Evolutionary conservation across 2,329 filamentous ascomycete genomes (phyloP), one percentile per base, ranked within the genome.

Genomic region (Truncatella angustata): DNA sequence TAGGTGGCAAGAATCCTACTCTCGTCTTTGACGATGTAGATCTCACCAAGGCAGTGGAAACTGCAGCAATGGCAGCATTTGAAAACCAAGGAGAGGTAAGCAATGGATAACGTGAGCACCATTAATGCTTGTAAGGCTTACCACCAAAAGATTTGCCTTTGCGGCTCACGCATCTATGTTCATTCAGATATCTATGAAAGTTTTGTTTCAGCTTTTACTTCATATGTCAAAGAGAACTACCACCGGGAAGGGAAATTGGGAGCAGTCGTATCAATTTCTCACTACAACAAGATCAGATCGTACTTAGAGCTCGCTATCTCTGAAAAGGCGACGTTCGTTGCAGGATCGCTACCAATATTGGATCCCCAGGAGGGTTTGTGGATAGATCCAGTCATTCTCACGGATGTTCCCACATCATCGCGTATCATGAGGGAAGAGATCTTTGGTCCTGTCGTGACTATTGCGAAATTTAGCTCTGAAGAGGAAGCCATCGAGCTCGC

Each of bases 21-120:
- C 59, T 82, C 14, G 73, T 81, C 10, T 81, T 81, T 55, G 72
- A 74, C 5, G 79, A 81, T 57, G 76, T 77, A 7, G 73, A 78
- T 46, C 57, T 78, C 20, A 75, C 78, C n/a, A 75, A 77, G 58
- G 76, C 79, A 7, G 79, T 86, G 44, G 81, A 84, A 57, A 58
- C 61, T 6, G 63, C 63, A 1, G 63, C 62, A 12, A 59, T 50
- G 34, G 64, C 61, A 0, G 60, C 63, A 0, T 69, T 69, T 42
- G 64, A 68, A 40, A 70, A 69, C 46, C 63, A 68, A 45, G 66
- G 67, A 40, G 65, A 69, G 48, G 58, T 58, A 46, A 12, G 47
- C 39, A 20, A 4, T 4, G 3, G 21, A n/a, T 23, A 44, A 3
- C n/a, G 10, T 16, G 11, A 12, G 5, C 26, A 20, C 4, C 5